Percentiles rank a stretch among this genome's conserved stretches.
Evolutionary conservation across 179 eudicot genomes (phyloP).

Genomic region (Silene vulgaris): DNA sequence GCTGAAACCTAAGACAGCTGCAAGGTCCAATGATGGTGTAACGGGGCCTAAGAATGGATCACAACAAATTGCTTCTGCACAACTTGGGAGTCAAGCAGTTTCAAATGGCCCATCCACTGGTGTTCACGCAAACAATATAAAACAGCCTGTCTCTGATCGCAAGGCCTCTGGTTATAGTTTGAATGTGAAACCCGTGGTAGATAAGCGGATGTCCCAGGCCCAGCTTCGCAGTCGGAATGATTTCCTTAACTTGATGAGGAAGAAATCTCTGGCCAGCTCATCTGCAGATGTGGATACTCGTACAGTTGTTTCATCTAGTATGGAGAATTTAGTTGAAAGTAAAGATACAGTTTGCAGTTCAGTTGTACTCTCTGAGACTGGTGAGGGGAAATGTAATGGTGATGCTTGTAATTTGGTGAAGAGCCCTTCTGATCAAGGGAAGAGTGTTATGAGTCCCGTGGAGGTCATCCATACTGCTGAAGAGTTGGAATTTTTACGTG

Average conservation of each 20-base stretch:
- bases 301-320: constrained; percentile 27
- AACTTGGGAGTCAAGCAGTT: constrained; percentile 34
- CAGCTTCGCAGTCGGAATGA: constrained; percentile 71
- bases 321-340: constrained; percentile 35
- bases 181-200: constrained; percentile 29
- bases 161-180: constrained; percentile 34
- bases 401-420: constrained; percentile 24
- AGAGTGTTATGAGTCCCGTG: constrained; percentile 26
- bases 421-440: constrained; percentile 29
- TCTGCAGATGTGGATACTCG: constrained; percentile 34
- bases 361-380: constrained; percentile 26
- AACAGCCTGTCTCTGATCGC: constrained; percentile 29
- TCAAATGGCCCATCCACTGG: constrained; percentile 36
- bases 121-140: constrained; percentile 26
- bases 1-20: constrained; percentile 43
- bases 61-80: constrained; percentile 41
- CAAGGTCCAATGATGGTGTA: constrained; percentile 28
- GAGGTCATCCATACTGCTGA: constrained; percentile 47
- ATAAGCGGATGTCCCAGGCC: constrained; percentile 47
- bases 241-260: constrained; percentile 71
- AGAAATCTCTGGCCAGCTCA: constrained; percentile 48
- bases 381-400: constrained; percentile 35
- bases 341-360: constrained; percentile 28
- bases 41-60: constrained; percentile 41
- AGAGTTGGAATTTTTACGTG: constrained; percentile 73